Base-by-base conservation (phyloP, 2,329 filamentous ascomycete genomes). In the Colletotrichum euphorbiae region DNA sequence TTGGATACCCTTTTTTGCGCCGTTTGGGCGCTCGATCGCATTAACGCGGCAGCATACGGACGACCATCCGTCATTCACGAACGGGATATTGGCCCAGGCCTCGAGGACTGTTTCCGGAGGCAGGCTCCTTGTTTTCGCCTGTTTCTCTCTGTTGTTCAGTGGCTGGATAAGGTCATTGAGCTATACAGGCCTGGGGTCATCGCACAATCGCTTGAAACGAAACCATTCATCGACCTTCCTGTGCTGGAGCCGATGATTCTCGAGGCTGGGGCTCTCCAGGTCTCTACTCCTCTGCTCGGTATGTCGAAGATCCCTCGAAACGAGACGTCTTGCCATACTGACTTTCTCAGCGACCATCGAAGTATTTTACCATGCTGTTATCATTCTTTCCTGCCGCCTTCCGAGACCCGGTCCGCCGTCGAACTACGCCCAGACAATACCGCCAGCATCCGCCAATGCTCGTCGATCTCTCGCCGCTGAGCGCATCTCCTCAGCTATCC, bases 321-420 rank as follows among this genome's bases (percentile, higher is more conserved):
- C 1, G 0, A 55, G 12, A 21, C 50, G 13, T 28, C 3, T 28
- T 8, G 13, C n/a, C 12, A 6, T 50, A 12, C 74, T 79, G 52
- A 79, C 62, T n/a, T 3, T 45, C 9, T 5, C 42, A 88, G 87
- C 83, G 7, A 89, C 88, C 0, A 81, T 90, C 6, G 88, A 90
- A 71, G 83, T 86, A 1, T 84, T 91, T 15, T 91, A 91, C 72
- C 87, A 90, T 71, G 87, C 88, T 3, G 85, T 91, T 6, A 85
- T 87, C 40, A 89, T 90, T 8, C 78, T 90, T 2, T 90, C 88
- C 0, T 89, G 86, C 56, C 83, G 88, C n/a, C 81, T 85, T 5
- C 80, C 84, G 3, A 75, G 82, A 11, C 79, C 79, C 11, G 77
- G 81, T 48, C 78, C 79, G 19, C 67, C 76, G 36, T 76, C 78